Evolutionary conservation across 2,329 filamentous ascomycete genomes (phyloP).

Genomic region (Penicillium sp.): DNA sequence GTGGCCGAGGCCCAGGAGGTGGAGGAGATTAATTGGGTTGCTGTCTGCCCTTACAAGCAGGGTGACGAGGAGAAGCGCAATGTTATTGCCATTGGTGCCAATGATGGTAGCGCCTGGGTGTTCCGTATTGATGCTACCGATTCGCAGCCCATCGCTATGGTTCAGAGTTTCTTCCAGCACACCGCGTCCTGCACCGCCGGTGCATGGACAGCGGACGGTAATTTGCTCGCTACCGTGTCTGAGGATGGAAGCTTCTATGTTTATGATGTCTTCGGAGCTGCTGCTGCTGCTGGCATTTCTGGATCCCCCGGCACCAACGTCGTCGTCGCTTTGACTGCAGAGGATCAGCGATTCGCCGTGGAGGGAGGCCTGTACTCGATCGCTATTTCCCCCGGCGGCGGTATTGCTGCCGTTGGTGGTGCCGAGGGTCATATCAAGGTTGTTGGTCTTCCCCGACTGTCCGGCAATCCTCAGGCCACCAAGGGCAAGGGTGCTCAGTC

Average conservation of each 20-base stretch:
- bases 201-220: slow-evolving; percentile 85
- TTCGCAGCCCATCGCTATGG: slow-evolving; percentile 70
- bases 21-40: slow-evolving; percentile 91
- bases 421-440: slow-evolving; percentile 85
- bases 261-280: slow-evolving; percentile 86
- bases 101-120: slow-evolving; percentile 93
- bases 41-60: slow-evolving; percentile 68
- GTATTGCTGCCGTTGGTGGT: slow-evolving; percentile 83
- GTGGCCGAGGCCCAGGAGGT: slow-evolving; percentile 84
- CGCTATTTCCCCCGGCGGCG: slow-evolving; percentile 76
- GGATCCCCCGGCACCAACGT: slow-evolving; percentile 62
- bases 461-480: slow-evolving; percentile 44
- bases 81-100: slow-evolving; percentile 82
- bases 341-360: slow-evolving; percentile 88
- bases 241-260: slow-evolving; percentile 90
- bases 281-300: slow-evolving; percentile 65
- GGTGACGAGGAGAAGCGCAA: slow-evolving; percentile 65
- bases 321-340: slow-evolving; percentile 74
- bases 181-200: slow-evolving; percentile 85
- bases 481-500: slow-evolving; percentile 54
- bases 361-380: slow-evolving; percentile 90
- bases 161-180: slow-evolving; percentile 92
- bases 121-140: slow-evolving; percentile 78
- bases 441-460: slow-evolving; percentile 74
- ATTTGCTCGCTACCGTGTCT: slow-evolving; percentile 81